Base-by-base conservation (phyloP, 176 grass and related monocot genomes). In the Triticum dicoccoides region DNA sequence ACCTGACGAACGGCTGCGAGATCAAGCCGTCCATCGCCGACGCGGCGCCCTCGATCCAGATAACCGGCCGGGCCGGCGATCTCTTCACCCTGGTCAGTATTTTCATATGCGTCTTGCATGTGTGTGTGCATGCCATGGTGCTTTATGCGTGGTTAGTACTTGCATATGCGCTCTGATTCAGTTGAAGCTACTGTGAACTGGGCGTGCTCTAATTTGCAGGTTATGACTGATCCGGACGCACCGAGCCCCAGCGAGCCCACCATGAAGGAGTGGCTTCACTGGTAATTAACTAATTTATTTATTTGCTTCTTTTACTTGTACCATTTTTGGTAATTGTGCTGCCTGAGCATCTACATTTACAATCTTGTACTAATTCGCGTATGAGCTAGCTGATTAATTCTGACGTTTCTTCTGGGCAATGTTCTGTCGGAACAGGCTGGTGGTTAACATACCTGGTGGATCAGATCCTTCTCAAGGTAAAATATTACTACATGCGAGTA, bases 371-470 rank as follows among this genome's bases (percentile, higher is more conserved):
- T 68, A 4, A 34, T 68, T 7, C 32, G 15, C 70, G 2, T 77
- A 39, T 80, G 35, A 82, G 33, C 29, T 85, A 82, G 33, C 35
- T 85, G 44, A 87, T 25, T 44, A 30, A n/a, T 82, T 30, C 15
- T 12, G 23, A 38, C 61, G 64, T 24, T 58, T 35, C 10, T 41
- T 32, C 52, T 74, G 5, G 52, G 54, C 58, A 65, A 5, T 45
- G 18, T 33, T 33, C 18, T 56, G 8, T 73, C 80, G 70, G 27
- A 63, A 4, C 38, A 93, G 95, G 95, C 61, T 95, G 83, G 93
- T 98, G 91, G 83, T 93, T 23, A 98, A 98, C 87, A 89, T 98
- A 73, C 91, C 89, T 23, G 93, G 95, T 88, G 89, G 93, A 76
- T 77, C 87, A 24, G 95, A 98, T 81, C 83, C 89, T 87, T 93